phyloP scores from a whole-genome alignment of 2,329 filamentous ascomycete species.

The Mycogone perniciosa region DNA sequence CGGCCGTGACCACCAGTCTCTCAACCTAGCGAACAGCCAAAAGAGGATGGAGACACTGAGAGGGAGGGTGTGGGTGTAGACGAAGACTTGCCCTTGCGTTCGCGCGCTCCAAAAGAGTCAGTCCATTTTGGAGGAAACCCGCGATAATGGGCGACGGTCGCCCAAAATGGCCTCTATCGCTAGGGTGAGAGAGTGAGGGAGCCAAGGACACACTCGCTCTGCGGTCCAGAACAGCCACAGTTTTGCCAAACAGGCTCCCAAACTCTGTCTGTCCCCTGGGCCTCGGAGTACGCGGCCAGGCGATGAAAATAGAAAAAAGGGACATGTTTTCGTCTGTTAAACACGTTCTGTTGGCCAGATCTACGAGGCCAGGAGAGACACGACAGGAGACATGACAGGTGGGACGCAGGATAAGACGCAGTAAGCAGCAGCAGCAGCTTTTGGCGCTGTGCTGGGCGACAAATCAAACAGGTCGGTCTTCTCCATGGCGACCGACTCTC shows the following conservation, averaged over 20 bases:
- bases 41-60: constrained; percentile 1
- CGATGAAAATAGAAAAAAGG: constrained; percentile 8
- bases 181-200: not conserved
- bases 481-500: not conserved
- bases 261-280: constrained; percentile 4
- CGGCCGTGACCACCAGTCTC: constrained; percentile 8
- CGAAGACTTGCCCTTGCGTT: not conserved
- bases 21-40: constrained; percentile 5
- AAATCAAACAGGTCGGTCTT: constrained; percentile 3
- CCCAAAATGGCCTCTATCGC: not conserved
- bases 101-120: not conserved
- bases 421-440: too few species aligned
- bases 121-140: not conserved
- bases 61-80: not conserved
- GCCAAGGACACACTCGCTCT: constrained; percentile 4
- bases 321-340: not conserved
- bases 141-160: constrained; percentile 5
- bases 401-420: not conserved
- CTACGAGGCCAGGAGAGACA: not conserved
- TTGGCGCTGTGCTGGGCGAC: not conserved
- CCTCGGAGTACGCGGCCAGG: not conserved
- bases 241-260: constrained; percentile 12
- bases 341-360: constrained; percentile 9
- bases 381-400: not conserved
- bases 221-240: not conserved